Evolutionary conservation across 306 rosid species (phyloP).

Genomic region (Dicorynia guianensis): DNA sequence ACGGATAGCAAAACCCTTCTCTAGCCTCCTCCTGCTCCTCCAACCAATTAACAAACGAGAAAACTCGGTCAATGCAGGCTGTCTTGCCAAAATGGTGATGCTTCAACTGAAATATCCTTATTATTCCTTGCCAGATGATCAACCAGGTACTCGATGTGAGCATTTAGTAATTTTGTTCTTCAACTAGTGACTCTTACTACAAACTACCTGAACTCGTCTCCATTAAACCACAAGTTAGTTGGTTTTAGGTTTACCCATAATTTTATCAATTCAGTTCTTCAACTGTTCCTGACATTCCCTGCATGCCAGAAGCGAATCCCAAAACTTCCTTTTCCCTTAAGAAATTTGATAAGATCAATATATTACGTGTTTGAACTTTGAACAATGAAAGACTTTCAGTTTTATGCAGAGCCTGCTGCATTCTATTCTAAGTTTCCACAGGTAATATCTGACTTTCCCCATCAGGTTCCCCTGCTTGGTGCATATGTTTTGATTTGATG

Average conservation of each 20-base stretch:
- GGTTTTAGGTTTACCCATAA: too few species aligned
- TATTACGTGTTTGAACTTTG: constrained; percentile 4
- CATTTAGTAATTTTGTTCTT: too few species aligned
- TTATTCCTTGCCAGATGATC: constrained; percentile 33
- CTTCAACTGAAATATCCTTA: constrained; percentile 33
- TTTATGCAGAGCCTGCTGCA: background rate
- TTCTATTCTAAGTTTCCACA: constrained; percentile 15
- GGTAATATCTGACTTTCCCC: background rate
- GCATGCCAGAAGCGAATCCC: constrained; percentile 10
- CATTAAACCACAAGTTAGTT: too few species aligned
- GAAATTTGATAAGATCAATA: background rate
- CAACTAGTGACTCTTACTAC: too few species aligned
- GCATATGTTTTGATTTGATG: constrained; percentile 45
- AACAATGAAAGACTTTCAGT: constrained; percentile 3
- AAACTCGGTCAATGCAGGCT: constrained; percentile 41
- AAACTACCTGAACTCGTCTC: too few species aligned
- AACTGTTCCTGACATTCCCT: background rate
- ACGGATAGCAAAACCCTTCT: constrained; percentile 19
- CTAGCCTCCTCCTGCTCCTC: constrained; percentile 24
- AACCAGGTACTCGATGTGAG: constrained; percentile 26
- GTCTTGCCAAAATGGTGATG: constrained; percentile 37
- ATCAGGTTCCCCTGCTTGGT: constrained; percentile 30
- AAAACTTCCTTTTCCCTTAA: constrained; percentile 11
- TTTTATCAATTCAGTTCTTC: too few species aligned
- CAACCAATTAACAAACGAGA: constrained; percentile 55